phyloP scores from a whole-genome alignment of 495 filamentous ascomycete species.

The Neurospora sp. region DNA sequence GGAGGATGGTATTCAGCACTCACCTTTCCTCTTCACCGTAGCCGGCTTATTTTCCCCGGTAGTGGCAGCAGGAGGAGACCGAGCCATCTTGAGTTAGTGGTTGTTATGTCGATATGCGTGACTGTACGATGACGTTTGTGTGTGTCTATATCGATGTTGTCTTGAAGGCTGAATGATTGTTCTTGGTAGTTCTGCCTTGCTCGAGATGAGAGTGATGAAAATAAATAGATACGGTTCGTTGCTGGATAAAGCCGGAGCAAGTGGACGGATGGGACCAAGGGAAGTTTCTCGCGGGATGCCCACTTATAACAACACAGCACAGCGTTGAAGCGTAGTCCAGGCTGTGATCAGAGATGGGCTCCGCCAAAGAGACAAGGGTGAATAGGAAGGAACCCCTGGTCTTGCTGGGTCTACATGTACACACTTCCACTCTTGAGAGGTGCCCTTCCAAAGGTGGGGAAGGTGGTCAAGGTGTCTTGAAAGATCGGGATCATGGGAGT shows the following conservation, averaged over 20 bases:
- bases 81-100: conserved; percentile 2
- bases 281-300: background rate
- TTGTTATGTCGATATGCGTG: background rate
- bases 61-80: conserved; percentile 12
- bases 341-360: background rate
- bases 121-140: background rate
- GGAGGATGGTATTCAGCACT: background rate
- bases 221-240: background rate
- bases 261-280: background rate
- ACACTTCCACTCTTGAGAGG: background rate
- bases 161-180: background rate
- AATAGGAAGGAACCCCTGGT: background rate
- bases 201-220: background rate
- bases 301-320: background rate
- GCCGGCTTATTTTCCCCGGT: conserved; percentile 13
- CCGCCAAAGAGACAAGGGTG: background rate
- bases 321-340: background rate
- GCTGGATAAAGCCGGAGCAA: background rate
- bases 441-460: background rate
- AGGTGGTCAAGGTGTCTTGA: background rate
- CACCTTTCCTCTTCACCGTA: conserved; percentile 26
- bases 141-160: background rate
- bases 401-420: background rate
- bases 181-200: background rate
- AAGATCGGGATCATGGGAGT: background rate